Evolutionary conservation across 2,329 filamentous ascomycete genomes (phyloP), one percentile per base, ranked within the genome.

Genomic region (Diplodia seriata): DNA sequence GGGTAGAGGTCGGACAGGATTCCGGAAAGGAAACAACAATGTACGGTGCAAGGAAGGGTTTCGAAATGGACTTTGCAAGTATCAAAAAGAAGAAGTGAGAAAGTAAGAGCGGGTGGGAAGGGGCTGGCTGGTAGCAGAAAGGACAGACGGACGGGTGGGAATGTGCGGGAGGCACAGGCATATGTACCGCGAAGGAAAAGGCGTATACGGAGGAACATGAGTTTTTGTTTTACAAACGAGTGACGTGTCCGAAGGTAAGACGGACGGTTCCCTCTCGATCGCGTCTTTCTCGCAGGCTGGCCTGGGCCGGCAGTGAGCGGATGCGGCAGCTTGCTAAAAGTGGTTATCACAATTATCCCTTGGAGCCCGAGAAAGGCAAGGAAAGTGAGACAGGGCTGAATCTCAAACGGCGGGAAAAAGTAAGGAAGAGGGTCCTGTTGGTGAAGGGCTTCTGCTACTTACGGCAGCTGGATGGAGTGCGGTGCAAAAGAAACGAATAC

Each of bases 311-410:
- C 56, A 31, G 38, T 31, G 40, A 49, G 40, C 57, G 50, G 18
- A 11, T 31, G 59, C 47, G 54, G 59, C 59, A 63, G 59, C 43
- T 38, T 50, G 43, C 59, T 51, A 63, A 20, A 63, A 51, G 18
- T n/a, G 59, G 59, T 8, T 47, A 51, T 23, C 59, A 63, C 50
- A 51, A 63, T 61, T 51, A 63, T 63, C 59, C 59, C 59, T 63
- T 63, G 59, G 26, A 38, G 59, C 59, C 59, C 59, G 12, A 51
- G 47, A 63, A 63, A 63, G 59, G 59, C 29, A 63, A 63, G 59
- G 59, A 63, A 62, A 63, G 59, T 63, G 59, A 63, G 47, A 63
- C 59, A 63, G 51, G 59, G 59, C 59, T 63, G 59, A 63, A 63
- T 63, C 59, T 63, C 59, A 63, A 63, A 63, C 59, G 47, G 47